Evolutionary conservation across 495 filamentous ascomycete genomes (phyloP).

Genomic region (Rostrohypoxylon terebratum): DNA sequence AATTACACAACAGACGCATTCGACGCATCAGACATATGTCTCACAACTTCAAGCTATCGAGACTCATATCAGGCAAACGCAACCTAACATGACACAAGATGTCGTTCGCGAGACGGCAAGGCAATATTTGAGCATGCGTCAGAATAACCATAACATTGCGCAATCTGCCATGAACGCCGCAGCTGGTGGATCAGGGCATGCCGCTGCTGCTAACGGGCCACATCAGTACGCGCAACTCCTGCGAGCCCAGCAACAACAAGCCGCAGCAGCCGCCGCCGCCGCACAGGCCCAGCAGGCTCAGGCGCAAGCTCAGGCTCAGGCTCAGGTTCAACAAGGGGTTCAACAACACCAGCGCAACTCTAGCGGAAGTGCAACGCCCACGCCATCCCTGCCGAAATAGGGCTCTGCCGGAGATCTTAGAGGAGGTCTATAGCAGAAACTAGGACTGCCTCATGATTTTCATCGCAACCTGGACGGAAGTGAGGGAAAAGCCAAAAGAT

Average conservation of each 20-base stretch:
- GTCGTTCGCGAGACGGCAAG: conserved; percentile 49
- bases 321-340: conserved; percentile 39
- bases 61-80: conserved; percentile 45
- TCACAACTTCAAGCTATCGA: conserved; percentile 59
- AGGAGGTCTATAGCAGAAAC: neutral
- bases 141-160: conserved; percentile 55
- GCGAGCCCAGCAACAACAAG: conserved; percentile 71
- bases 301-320: conserved; percentile 44
- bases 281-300: conserved; percentile 45
- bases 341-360: conserved; percentile 57
- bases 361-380: conserved; percentile 60
- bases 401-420: neutral
- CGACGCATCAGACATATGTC: conserved; percentile 53
- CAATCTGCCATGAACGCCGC: conserved; percentile 76
- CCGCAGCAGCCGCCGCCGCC: conserved; percentile 48
- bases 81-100: conserved; percentile 54
- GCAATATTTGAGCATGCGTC: conserved; percentile 40
- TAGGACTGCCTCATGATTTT: neutral
- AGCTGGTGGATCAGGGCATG: conserved; percentile 60
- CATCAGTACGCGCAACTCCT: conserved; percentile 81
- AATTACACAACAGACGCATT: conserved; percentile 46
- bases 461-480: neutral
- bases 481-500: neutral
- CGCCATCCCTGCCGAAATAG: conserved; percentile 44
- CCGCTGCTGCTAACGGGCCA: conserved; percentile 58